These are phyloP conservation scores for Phascolomyces articulosus DNA, from an alignment of 371 early-diverging fungal species.

Conservation along the genomic window DNA sequence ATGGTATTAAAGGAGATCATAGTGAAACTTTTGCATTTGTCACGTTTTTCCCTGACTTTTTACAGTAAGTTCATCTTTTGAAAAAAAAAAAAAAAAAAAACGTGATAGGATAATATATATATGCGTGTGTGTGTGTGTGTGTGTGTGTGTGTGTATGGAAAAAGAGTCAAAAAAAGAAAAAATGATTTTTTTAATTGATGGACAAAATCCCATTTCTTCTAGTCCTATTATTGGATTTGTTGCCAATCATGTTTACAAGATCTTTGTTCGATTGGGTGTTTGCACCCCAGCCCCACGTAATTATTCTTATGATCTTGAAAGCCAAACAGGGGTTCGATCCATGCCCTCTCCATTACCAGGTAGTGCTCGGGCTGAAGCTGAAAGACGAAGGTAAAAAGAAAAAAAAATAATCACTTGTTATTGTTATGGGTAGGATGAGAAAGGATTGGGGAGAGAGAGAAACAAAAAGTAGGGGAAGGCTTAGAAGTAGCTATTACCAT, in stretches of 20 bases:
- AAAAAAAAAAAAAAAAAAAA: not conserved
- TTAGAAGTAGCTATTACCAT: no score
- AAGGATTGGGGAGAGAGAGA: not conserved
- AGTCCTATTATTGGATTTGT: slow-evolving; percentile 59
- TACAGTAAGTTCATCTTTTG: slow-evolving; percentile 69
- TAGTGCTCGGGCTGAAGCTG: slow-evolving; percentile 66
- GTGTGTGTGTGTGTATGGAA: no score
- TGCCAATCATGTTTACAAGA: slow-evolving; percentile 49
- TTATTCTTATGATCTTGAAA: slow-evolving; percentile 52
- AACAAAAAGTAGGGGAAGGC: not conserved
- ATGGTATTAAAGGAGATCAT: slow-evolving; percentile 81
- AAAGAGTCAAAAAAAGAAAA: no score
- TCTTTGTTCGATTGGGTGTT: slow-evolving; percentile 49
- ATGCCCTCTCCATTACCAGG: slow-evolving; percentile 53
- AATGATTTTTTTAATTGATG: no score
- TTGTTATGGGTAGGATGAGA: not conserved
- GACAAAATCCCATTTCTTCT: not conserved
- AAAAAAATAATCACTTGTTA: no score
- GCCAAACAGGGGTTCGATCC: slow-evolving; percentile 35
- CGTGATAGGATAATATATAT: not conserved
- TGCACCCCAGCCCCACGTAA: slow-evolving; percentile 53
- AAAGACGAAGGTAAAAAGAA: slow-evolving; percentile 56
- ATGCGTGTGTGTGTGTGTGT: no score
- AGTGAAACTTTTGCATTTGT: slow-evolving; percentile 83
- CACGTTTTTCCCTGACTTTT: slow-evolving; percentile 80